These are phyloP conservation scores for Saccharum spontaneum DNA, from an alignment of 176 grass and related monocot species.

Conservation along the genomic window DNA sequence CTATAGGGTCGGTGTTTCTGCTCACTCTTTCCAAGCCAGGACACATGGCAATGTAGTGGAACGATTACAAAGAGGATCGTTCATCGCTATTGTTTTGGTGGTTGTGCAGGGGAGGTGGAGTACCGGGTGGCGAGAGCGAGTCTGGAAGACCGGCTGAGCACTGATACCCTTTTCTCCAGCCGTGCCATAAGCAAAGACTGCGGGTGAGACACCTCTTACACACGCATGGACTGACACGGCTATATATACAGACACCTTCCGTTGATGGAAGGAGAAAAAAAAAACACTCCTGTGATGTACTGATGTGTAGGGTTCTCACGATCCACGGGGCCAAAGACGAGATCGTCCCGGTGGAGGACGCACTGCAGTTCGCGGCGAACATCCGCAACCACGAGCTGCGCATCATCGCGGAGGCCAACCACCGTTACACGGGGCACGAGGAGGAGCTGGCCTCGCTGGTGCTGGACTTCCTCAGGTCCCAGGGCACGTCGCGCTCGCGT, in stretches of 20 bases:
- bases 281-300: not conserved
- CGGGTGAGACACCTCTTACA: conserved; percentile 54
- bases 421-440: conserved; percentile 64
- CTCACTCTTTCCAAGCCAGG: not conserved
- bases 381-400: conserved; percentile 71
- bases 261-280: not conserved
- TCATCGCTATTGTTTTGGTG: not conserved
- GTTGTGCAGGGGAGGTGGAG: conserved; percentile 58
- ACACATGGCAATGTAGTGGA: not conserved
- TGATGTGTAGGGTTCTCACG: conserved; percentile 59
- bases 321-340: conserved; percentile 80
- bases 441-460: conserved; percentile 48
- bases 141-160: conserved; percentile 65
- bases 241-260: not conserved
- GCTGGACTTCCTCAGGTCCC: conserved; percentile 51
- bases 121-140: conserved; percentile 64
- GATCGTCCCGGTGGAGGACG: conserved; percentile 62
- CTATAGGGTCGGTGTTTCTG: conserved; percentile 7
- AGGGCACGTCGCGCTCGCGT: conserved; percentile 15
- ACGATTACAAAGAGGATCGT: not conserved
- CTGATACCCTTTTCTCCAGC: conserved; percentile 69
- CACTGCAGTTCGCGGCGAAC: conserved; percentile 64
- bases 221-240: not conserved
- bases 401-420: conserved; percentile 65
- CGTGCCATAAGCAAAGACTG: conserved; percentile 61